Evolutionary conservation across 1,284 basidiomycete genomes (phyloP), one percentile per base, ranked within the genome.

Genomic region (Tylopilus orsonianus): DNA sequence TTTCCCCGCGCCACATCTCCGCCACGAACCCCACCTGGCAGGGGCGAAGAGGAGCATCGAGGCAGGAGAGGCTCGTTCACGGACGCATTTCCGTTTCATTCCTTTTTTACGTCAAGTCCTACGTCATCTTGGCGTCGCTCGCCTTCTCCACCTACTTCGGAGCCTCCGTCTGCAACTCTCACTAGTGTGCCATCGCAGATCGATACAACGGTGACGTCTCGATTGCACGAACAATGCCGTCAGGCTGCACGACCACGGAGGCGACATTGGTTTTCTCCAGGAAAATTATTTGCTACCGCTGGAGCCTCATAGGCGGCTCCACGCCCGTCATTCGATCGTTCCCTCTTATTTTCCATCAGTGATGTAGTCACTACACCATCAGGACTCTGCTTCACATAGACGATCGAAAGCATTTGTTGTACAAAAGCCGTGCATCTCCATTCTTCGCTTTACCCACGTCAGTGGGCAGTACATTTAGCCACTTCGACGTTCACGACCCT

Each of bases 201-300:
- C 1, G 48, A 47, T 26, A 3, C 35, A 30, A 32, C 45, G 13
- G 43, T 41, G 42, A 55, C 48, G 32, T 8, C 43, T 10, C 52
- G 62, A 32, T 22, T 52, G 23, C 58, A 63, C 53, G 61, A 65
- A 36, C 65, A 64, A 30, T 71, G 68, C 59, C 68, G 71, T 34
- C 69, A 65, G 55, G 66, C 71, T 45, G 61, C 69, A 52, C 69
- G 75, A 43, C 64, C 75, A 64, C 75, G 78, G 51, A 72, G 75
- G 59, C 74, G 79, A 37, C 71, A 74, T 59, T 83, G 80, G 80
- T 79, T 82, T 62, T 78, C 78, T 52, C 75, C 79, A 20, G 71
- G 72, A 54, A 77, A 74, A 67, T 60, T 83, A 53, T 79, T 81
- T 56, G 63, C 77, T 41, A 71, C 71, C n/a, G 60, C 69, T 41